phyloP scores from a whole-genome alignment of 768 basidiomycete species.

The Paxillus ammoniavirescens region DNA sequence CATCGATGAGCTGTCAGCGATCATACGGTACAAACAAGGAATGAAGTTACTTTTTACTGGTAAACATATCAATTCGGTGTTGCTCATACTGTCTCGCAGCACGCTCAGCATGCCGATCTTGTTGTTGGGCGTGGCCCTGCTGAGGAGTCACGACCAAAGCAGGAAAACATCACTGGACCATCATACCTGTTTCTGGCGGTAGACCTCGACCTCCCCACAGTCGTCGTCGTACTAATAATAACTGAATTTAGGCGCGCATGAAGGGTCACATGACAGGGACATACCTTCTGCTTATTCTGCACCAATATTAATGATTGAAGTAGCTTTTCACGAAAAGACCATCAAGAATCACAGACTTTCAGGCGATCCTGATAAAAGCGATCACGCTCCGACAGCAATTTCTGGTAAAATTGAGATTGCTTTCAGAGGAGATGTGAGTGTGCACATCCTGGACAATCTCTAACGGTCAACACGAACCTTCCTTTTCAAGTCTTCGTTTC shows the following conservation, averaged over 20 bases:
- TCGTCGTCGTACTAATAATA: slow-evolving; percentile 70
- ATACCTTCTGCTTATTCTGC: slow-evolving; percentile 34
- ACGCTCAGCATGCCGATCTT: slow-evolving; percentile 76
- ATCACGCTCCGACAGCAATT: slow-evolving; percentile 68
- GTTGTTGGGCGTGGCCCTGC: slow-evolving; percentile 67
- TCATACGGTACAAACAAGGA: not conserved
- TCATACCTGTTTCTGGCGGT: slow-evolving; percentile 74
- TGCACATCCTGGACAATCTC: not conserved
- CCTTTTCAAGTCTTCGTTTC: slow-evolving; percentile 65
- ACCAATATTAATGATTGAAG: slow-evolving; percentile 1
- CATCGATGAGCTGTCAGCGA: not conserved
- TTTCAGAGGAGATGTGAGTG: slow-evolving; percentile 30
- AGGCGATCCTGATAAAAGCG: slow-evolving; percentile 61
- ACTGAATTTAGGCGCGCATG: slow-evolving; percentile 5
- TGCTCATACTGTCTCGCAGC: slow-evolving; percentile 73
- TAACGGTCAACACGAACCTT: slow-evolving; percentile 41
- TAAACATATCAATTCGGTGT: slow-evolving; percentile 74
- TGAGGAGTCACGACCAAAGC: slow-evolving; percentile 1
- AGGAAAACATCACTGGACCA: not conserved
- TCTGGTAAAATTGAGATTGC: slow-evolving; percentile 72
- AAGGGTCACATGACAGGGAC: slow-evolving; percentile 1
- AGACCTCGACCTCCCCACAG: slow-evolving; percentile 67
- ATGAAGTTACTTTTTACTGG: slow-evolving; percentile 68
- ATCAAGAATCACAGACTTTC: slow-evolving; percentile 48
- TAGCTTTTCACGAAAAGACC: not conserved